Conservation (phyloP, 1,284 basidiomycete genomes). For the Sporisorium iseilematis-ciliati region DNA sequence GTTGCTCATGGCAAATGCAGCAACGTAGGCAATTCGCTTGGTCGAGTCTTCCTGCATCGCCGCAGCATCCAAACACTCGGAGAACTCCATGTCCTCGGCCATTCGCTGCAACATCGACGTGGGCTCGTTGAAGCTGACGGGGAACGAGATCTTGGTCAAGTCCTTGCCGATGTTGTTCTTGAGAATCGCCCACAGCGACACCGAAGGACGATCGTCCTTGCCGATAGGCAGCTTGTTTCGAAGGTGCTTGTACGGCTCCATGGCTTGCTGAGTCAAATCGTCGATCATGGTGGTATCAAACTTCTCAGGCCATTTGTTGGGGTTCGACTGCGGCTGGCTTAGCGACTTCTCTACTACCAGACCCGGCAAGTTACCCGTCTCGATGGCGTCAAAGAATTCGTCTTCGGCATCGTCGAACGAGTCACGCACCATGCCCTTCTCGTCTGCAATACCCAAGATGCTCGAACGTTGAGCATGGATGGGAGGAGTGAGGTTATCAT, state of each 20-base stretch:
- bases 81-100: conserved; percentile 71
- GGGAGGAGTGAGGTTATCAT: conserved; percentile 31
- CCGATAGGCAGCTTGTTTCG: conserved; percentile 79
- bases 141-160: conserved; percentile 93
- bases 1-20: conserved; percentile 97
- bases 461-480: conserved; percentile 29
- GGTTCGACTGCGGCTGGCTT: conserved; percentile 21
- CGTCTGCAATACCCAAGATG: conserved; percentile 39
- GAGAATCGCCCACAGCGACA: conserved; percentile 93
- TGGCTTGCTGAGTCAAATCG: conserved; percentile 13
- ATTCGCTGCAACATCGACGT: conserved; percentile 85
- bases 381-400: conserved; percentile 98
- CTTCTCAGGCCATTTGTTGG: conserved; percentile 37
- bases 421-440: conserved; percentile 29
- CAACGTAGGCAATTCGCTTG: conserved; percentile 89
- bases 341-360: conserved; percentile 60
- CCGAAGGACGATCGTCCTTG: conserved; percentile 85
- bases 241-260: conserved; percentile 76
- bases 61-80: conserved; percentile 79
- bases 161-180: conserved; percentile 98
- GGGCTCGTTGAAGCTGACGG: conserved; percentile 86
- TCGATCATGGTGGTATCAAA: conserved; percentile 56
- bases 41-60: conserved; percentile 81
- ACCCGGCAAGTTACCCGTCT: conserved; percentile 73
- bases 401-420: conserved; percentile 84